Base-by-base conservation (phyloP, 2,329 filamentous ascomycete species). In the Cadophora gregata region DNA sequence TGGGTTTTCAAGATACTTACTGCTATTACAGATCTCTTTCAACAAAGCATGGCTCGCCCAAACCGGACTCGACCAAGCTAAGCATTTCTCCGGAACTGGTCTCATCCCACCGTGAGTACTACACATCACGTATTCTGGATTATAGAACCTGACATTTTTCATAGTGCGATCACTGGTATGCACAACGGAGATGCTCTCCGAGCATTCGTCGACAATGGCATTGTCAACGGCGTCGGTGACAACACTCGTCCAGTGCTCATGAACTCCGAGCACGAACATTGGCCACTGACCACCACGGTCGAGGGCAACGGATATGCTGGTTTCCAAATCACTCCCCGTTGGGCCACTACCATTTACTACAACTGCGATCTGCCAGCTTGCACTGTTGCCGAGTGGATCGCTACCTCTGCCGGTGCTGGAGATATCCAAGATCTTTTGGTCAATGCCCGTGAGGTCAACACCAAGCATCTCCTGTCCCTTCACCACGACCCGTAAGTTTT, bases 311-410 rank as follows among this genome's bases (percentile, higher is more conserved):
- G 86, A 0, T 85, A 83, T 69, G 82, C 78, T 42, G 86, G 86
- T 1, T 79, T 88, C 48, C 81, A 81, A 66, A 80, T 89, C 59
- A 84, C 87, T 71, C 85, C 85, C 6, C 85, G 86, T 58, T 89
- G 83, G 83, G 84, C 86, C 1, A 86, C 85, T 2, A 82, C 84
- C 51, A 88, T 89, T 68, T 89, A 88, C 79, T 89, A 86, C 80
- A 88, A 89, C 78, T 68, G 64, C 59, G 38, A 21, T 60, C 27
- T 45, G 51, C 47, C 48, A 29, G 45, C 81, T 6, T 68, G 67
- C 61, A 64, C 66, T 0, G 72, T 82, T 24, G 77, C 82, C 62
- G 86, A 88, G 75, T 88, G 86, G 86, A 86, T 85, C 59, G 51
- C 53, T 25, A 60, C 59, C 9, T 86, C 85, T 4, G 81, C 75